Percentiles rank a stretch among this genome's conserved stretches.
Conservation (phyloP, 2,329 filamentous ascomycete genomes). For the Orbilia oligospora region DNA sequence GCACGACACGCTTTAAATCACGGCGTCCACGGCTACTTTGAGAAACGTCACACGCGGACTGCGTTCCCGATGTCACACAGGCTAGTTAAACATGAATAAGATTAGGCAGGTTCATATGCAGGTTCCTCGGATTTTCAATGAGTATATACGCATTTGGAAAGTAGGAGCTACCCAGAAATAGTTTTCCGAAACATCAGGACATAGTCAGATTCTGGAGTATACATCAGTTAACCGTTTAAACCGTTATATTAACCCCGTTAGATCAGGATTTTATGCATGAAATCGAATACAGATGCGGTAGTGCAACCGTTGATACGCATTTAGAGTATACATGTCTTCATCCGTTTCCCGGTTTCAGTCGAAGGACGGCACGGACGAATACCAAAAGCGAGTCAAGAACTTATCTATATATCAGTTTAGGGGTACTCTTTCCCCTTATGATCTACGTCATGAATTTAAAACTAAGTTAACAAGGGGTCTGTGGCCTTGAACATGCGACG, state of each 20-base stretch:
- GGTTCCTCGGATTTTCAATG: slow-evolving; percentile 6
- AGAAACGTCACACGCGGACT: slow-evolving; percentile 35
- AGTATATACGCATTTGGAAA: slow-evolving; percentile 24
- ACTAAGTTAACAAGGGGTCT: neutral
- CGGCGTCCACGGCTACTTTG: slow-evolving; percentile 18
- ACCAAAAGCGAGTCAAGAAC: slow-evolving; percentile 30
- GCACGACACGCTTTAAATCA: slow-evolving; percentile 9
- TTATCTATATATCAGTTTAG: neutral
- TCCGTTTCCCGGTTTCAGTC: slow-evolving; percentile 42
- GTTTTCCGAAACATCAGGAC: neutral
- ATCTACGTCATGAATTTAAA: slow-evolving; percentile 7
- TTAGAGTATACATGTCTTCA: slow-evolving; percentile 14
- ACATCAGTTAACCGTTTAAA: neutral
- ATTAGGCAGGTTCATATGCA: slow-evolving; percentile 4
- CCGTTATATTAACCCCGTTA: neutral
- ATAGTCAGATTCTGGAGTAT: neutral
- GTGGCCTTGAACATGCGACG: neutral
- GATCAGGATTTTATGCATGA: slow-evolving; percentile 23
- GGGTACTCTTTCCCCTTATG: neutral
- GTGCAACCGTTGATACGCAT: slow-evolving; percentile 11
- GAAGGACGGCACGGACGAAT: slow-evolving; percentile 29
- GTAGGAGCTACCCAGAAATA: neutral
- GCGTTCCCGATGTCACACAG: slow-evolving; percentile 29
- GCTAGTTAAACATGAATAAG: neutral
- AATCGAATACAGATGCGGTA: slow-evolving; percentile 6